Evolutionary conservation across 2,329 filamentous ascomycete genomes (phyloP), one percentile per base, ranked within the genome.

Genomic region (Sarocladiaceae sp.): DNA sequence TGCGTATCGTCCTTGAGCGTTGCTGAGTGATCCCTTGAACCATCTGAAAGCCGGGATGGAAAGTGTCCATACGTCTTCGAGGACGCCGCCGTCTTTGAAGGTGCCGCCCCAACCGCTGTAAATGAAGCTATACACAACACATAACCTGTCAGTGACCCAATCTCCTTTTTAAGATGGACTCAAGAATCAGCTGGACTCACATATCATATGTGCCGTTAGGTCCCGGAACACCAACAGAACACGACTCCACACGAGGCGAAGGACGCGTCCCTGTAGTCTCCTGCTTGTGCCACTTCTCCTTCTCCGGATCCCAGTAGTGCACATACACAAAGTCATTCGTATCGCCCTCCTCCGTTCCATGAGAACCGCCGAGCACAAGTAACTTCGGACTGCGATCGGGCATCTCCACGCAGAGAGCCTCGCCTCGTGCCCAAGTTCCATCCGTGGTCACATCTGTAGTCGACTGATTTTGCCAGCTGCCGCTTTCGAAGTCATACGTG

Each of bases 191-290:
- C n/a, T n/a, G n/a, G n/a, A 47, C 46, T 49, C 15, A 49, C 46
- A 49, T 35, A 7, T 49, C 46, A 23, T 49, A 49, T 6, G 46
- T 49, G 7, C 46, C 46, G 29, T 49, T 49, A n/a, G 46, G 46
- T 10, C 46, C 46, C 4, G 26, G 26, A 22, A 49, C 46, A 22
- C 46, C 46, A 28, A 49, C 46, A 11, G 46, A 15, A 36, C 46
- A 49, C 4, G 15, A n/a, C 13, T 36, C 46, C 6, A 49, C 12
- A 4, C 46, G 8, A 5, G 26, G 12, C 20, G 17, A 11, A 6
- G 46, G 46, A 6, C 26, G 17, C 12, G 6, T 36, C 12, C 29
- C 46, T 13, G 13, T 29, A 12, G 46, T 49, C 20, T 49, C 46
- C 46, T 49, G 46, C 46, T 49, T 20, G 22, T 35, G 22, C 46